phyloP scores from a whole-genome alignment of 2,329 filamentous ascomycete species.

The Pseudocercospora musae region DNA sequence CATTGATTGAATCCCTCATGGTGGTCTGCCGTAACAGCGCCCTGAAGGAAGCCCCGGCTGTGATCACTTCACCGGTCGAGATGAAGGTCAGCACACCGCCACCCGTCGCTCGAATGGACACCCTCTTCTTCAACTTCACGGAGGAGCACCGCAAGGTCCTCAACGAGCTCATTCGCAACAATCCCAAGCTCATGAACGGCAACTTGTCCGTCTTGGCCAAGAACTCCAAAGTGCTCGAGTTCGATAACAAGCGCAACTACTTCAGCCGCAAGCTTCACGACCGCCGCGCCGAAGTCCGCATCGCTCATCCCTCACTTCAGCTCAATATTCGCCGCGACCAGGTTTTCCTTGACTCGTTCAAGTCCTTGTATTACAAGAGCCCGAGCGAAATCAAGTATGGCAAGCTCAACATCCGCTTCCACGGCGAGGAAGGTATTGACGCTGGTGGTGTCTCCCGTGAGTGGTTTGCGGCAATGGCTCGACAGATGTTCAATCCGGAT shows the following conservation, averaged over 20 bases:
- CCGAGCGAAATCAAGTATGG: slow-evolving; percentile 98
- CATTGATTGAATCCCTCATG: slow-evolving; percentile 95
- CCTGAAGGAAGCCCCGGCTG: slow-evolving; percentile 60
- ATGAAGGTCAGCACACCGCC: slow-evolving; percentile 65
- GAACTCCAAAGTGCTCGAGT: slow-evolving; percentile 97
- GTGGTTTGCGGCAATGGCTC: slow-evolving; percentile 96
- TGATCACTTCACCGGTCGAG: slow-evolving; percentile 46
- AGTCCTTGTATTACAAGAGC: slow-evolving; percentile 93
- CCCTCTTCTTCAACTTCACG: slow-evolving; percentile 93
- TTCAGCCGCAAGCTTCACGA: slow-evolving; percentile 91
- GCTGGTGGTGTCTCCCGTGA: slow-evolving; percentile 95
- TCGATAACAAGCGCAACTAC: slow-evolving; percentile 99
- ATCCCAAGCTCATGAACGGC: slow-evolving; percentile 97
- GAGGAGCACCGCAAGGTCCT: slow-evolving; percentile 96
- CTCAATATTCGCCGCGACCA: slow-evolving; percentile 88
- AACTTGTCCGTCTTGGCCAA: slow-evolving; percentile 95
- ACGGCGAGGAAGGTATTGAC: slow-evolving; percentile 95
- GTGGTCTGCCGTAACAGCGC: slow-evolving; percentile 98
- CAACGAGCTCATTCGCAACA: slow-evolving; percentile 95
- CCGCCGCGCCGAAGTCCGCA: slow-evolving; percentile 65
- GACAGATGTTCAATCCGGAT: slow-evolving; percentile 98
- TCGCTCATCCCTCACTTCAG: slow-evolving; percentile 73
- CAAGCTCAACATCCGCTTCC: slow-evolving; percentile 96
- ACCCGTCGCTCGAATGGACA: slow-evolving; percentile 79
- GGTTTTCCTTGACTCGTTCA: slow-evolving; percentile 98